Evolutionary conservation across 2,329 filamentous ascomycete species (phyloP).

Genomic region (Penicillium sp.): DNA sequence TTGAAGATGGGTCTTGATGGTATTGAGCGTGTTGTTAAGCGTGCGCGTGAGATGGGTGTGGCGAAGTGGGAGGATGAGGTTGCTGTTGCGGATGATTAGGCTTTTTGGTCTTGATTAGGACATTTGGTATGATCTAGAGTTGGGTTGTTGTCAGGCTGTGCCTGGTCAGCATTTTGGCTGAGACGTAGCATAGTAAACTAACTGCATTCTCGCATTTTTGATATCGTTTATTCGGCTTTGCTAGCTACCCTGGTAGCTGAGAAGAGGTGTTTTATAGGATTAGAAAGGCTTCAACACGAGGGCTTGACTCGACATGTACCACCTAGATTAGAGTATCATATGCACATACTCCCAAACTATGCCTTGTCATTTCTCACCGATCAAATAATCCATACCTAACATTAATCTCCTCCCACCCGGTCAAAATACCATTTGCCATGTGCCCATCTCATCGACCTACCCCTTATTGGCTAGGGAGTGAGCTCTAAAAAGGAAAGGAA

Average conservation of each 20-base stretch:
- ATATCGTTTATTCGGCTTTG: background rate
- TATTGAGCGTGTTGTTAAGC: slow-evolving; percentile 74
- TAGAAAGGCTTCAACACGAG: background rate
- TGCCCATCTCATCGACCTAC: background rate
- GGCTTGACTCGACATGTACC: background rate
- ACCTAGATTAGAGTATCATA: background rate
- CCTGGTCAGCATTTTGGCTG: background rate
- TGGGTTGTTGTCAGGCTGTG: background rate
- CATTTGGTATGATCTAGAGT: background rate
- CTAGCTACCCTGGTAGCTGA: background rate
- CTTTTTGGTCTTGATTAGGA: background rate
- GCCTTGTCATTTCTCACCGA: background rate
- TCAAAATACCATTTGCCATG: background rate
- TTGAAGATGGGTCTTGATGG: slow-evolving; percentile 78
- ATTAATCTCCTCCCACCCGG: background rate
- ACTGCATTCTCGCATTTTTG: background rate
- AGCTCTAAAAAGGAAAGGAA: too few relatives aligned
- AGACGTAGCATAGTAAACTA: background rate
- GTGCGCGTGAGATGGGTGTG: slow-evolving; percentile 36
- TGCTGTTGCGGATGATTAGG: slow-evolving; percentile 38
- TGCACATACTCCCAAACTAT: background rate
- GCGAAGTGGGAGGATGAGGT: slow-evolving; percentile 38
- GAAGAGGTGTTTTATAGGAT: too few relatives aligned
- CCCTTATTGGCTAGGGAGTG: background rate
- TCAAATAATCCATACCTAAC: background rate